Conservation (phyloP, 108 stramenopile species). For the Cylindrotheca fusiformis region DNA sequence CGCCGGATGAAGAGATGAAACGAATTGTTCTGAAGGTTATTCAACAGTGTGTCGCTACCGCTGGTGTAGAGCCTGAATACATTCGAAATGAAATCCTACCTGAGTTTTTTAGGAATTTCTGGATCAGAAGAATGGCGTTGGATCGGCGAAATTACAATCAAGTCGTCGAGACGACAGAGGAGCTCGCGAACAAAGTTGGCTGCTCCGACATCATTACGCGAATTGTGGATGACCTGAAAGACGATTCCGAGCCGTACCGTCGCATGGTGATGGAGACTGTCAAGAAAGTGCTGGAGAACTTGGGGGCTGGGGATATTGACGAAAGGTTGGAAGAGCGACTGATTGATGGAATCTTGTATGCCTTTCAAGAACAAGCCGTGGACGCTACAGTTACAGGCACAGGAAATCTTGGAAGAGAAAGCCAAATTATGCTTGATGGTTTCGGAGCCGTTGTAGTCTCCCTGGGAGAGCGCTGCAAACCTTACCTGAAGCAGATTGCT, state of each 20-base stretch:
- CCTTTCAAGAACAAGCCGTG: constrained; percentile 98
- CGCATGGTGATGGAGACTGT: constrained; percentile 99
- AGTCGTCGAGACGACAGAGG: constrained; percentile 98
- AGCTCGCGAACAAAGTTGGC: constrained; percentile 98
- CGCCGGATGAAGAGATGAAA: constrained; percentile 97
- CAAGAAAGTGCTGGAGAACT: constrained; percentile 88
- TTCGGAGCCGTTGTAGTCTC: constrained; percentile 97
- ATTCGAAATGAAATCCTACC: constrained; percentile 96
- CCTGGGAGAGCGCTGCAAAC: constrained; percentile 94
- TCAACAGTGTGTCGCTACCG: constrained; percentile 98
- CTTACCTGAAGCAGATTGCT: constrained; percentile 97
- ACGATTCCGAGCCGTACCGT: constrained; percentile 98
- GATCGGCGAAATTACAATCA: constrained; percentile 96
- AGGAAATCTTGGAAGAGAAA: constrained; percentile 58
- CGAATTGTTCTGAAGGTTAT: constrained; percentile 98
- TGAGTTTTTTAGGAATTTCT: constrained; percentile 97
- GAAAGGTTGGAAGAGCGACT: constrained; percentile 95
- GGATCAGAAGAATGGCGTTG: constrained; percentile 98
- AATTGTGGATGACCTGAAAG: constrained; percentile 99
- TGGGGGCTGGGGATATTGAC: constrained; percentile 95
- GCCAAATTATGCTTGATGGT: constrained; percentile 94
- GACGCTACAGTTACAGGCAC: constrained; percentile 67
- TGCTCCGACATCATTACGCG: constrained; percentile 91
- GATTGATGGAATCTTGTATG: constrained; percentile 98
- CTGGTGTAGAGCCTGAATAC: constrained; percentile 96